Conservation (phyloP, 371 early-diverging fungal genomes). For the Mortierella sp. region DNA sequence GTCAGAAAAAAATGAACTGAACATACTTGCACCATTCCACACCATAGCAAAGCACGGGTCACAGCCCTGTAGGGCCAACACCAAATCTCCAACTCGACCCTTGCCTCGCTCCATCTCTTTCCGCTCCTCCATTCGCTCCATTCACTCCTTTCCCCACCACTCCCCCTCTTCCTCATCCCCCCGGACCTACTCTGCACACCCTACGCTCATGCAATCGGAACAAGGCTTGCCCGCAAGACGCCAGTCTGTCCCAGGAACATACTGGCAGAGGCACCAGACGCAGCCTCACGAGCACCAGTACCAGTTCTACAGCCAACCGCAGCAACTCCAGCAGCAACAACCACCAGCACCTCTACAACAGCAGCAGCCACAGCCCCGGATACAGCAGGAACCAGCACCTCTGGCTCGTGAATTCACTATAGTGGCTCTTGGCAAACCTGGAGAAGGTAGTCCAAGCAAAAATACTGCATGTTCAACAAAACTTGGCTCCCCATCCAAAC, state of each 20-base stretch:
- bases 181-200: too few relatives aligned
- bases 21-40: too few relatives aligned
- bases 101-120: background rate
- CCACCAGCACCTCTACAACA: constrained; percentile 26
- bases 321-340: constrained; percentile 29
- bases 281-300: too few relatives aligned
- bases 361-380: constrained; percentile 21
- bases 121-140: background rate
- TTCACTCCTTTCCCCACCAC: background rate
- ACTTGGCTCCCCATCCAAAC: background rate
- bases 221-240: too few relatives aligned
- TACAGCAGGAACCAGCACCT: constrained; percentile 12
- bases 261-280: too few relatives aligned
- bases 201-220: too few relatives aligned
- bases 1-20: too few relatives aligned
- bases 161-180: background rate
- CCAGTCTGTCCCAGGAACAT: constrained; percentile 7
- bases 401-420: constrained; percentile 41
- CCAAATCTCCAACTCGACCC: background rate
- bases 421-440: constrained; percentile 48
- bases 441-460: constrained; percentile 48
- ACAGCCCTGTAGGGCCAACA: too few relatives aligned
- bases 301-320: too few relatives aligned
- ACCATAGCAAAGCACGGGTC: too few relatives aligned
- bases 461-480: too few relatives aligned